Evolutionary conservation across 257 asterid species (phyloP), one percentile per base, ranked within the genome.

Genomic region (Solanum tarapatanum): DNA sequence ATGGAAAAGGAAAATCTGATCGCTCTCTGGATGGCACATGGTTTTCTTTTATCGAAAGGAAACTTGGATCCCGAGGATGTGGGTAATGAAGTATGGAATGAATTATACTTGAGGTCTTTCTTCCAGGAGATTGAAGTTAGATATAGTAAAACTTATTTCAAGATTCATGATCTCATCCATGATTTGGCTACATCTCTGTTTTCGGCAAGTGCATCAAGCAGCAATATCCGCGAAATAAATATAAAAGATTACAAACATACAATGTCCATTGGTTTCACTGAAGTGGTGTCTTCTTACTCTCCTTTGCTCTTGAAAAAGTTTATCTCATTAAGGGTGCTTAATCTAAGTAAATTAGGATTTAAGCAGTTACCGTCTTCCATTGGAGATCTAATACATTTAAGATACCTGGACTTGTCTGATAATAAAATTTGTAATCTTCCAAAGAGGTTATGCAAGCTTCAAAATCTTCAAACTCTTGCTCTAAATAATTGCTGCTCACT

Each of bases 81-180:
- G 32, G 93, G 91, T 39, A 8, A 88, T 84, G 83, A 84, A 62
- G 64, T 89, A 72, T 91, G 88, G 69, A 48, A 91, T 26, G 88
- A 89, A 85, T 69, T 91, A 58, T 84, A 79, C 17, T 9, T 86
- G 45, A 89, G 89, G 74, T 84, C 84, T 4, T 48, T 88, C n/a
- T 85, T 88, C 82, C 88, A 76, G 37, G 87, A 85, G 68, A 82
- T 85, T 43, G 35, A 70, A 64, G 68, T 14, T 37, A 12, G 4
- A 30, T 45, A n/a, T 41, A 75, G 85, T 12, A 24, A 48, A 4
- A 64, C 60, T 4, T 45, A 45, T 30, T 88, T 85, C 82, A 64
- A 48, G 35, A 85, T 85, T 86, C 90, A 77, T 79, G 88, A 77
- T 77, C 88, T 88, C 58, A 73, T 88, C 36, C 88, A 88, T 79